Evolutionary conservation across 805 yeast genomes (phyloP), one percentile per base, ranked within the genome.

Genomic region (Maudiozyma bulderi): DNA sequence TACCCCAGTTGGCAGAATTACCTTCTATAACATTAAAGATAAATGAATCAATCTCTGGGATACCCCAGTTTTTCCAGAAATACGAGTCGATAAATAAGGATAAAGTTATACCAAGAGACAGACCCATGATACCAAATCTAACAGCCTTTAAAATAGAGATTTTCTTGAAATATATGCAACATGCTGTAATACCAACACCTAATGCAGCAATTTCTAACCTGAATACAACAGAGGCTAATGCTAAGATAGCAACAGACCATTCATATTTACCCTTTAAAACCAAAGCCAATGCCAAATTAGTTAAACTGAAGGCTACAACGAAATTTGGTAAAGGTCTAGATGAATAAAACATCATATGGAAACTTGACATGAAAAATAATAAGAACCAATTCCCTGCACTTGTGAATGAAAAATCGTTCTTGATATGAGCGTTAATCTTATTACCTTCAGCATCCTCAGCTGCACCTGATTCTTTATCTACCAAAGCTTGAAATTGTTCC

Each of bases 241-340:
- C 74, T 28, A 86, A 62, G 57, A 84, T 62, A 0, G 75, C 60
- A 38, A 89, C 64, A 1, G 80, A 77, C 30, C 57, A 51, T 0
- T 76, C 71, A 52, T 70, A 69, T 44, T 76, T 71, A 9, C 82
- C 86, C 15, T 56, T 54, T 13, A 86, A 54, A 13, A 80, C 56
- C 57, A 70, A 71, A 5, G 79, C 70, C 41, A 84, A 54, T 0
- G 84, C 84, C 43, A 68, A 57, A 48, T 77, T 76, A 4, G 83
- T 82, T 37, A 86, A 59, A 3, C 97, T 96, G 47, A 91, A 69
- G 2, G 85, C 89, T 13, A 77, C 61, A 50, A 90, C 69, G 56
- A 84, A 84, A 65, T 91, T 91, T n/a, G 97, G 96, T 50, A 91
- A 71, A 0, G 95, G 80, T 55, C 97, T 73, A 2, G 95, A 75